Conservation (phyloP, 2,329 filamentous ascomycete species). For the Hypomyces perniciosus region DNA sequence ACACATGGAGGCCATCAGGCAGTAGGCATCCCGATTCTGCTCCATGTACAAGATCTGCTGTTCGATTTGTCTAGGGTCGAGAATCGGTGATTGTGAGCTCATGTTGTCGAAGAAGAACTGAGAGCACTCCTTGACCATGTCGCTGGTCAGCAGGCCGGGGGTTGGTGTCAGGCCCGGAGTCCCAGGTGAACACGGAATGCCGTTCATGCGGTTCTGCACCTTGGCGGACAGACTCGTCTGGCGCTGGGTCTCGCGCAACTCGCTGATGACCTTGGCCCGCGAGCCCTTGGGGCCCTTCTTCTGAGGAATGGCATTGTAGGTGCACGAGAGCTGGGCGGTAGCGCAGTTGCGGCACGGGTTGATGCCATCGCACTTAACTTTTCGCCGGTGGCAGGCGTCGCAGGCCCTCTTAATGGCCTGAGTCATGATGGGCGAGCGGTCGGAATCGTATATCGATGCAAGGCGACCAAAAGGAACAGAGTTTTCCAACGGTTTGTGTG, state of each 20-base stretch:
- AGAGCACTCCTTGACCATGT: slow-evolving; percentile 60
- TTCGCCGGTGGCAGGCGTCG: slow-evolving; percentile 68
- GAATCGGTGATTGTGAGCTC: slow-evolving; percentile 57
- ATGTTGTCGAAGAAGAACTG: slow-evolving; percentile 65
- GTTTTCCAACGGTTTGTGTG: not conserved
- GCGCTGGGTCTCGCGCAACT: slow-evolving; percentile 62
- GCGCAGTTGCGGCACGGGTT: slow-evolving; percentile 67
- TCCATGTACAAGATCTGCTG: slow-evolving; percentile 56
- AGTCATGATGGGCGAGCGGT: slow-evolving; percentile 32
- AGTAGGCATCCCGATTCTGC: slow-evolving; percentile 57
- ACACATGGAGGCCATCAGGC: slow-evolving; percentile 57
- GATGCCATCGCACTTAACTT: slow-evolving; percentile 67
- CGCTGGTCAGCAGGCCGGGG: slow-evolving; percentile 53
- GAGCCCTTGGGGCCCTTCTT: slow-evolving; percentile 73
- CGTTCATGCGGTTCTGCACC: slow-evolving; percentile 55
- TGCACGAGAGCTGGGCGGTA: slow-evolving; percentile 61
- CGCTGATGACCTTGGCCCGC: slow-evolving; percentile 68
- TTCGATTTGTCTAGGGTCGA: slow-evolving; percentile 53
- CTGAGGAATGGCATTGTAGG: slow-evolving; percentile 68
- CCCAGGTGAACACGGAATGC: slow-evolving; percentile 44
- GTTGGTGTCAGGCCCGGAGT: slow-evolving; percentile 47
- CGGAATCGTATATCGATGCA: not conserved
- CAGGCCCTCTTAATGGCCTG: slow-evolving; percentile 58
- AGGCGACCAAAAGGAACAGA: not conserved
- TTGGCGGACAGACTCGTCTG: slow-evolving; percentile 58